Conservation (phyloP, 805 yeast genomes). For the Maudiozyma turicensis region DNA sequence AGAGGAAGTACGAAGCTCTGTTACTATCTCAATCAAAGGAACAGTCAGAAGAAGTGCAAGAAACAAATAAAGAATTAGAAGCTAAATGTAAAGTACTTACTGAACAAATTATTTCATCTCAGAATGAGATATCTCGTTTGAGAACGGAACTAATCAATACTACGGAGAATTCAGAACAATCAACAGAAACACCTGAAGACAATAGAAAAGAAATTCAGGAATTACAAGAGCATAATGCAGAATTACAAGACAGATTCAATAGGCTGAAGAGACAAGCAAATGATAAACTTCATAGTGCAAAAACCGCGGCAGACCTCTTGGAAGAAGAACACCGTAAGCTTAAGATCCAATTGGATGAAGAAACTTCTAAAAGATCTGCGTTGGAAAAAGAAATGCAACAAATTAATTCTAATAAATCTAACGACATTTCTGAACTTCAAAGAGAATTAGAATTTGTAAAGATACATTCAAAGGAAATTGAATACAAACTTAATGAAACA, state of each 20-base stretch:
- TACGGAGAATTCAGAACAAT: constrained; percentile 25
- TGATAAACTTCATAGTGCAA: constrained; percentile 26
- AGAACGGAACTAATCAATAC: constrained; percentile 25
- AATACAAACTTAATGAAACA: constrained; percentile 8
- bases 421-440: constrained; percentile 2
- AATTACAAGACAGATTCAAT: constrained; percentile 26
- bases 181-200: constrained; percentile 20
- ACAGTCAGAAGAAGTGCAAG: constrained; percentile 1
- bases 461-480: constrained; percentile 12
- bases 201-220: constrained; percentile 1
- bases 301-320: constrained; percentile 29
- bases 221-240: constrained; percentile 21
- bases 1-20: too few relatives aligned
- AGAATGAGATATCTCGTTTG: not conserved
- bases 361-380: not conserved
- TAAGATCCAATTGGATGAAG: constrained; percentile 10
- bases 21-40: too few relatives aligned
- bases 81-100: constrained; percentile 19
- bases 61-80: constrained; percentile 15
- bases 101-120: not conserved
- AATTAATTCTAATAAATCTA: not conserved
- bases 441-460: constrained; percentile 14
- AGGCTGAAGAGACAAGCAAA: constrained; percentile 29
- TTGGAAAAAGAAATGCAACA: not conserved
- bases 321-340: constrained; percentile 30